Percentiles rank a stretch among this genome's conserved stretches.
Evolutionary conservation across 345 rosid genomes (phyloP).

Genomic region (Eutrema japonicum): DNA sequence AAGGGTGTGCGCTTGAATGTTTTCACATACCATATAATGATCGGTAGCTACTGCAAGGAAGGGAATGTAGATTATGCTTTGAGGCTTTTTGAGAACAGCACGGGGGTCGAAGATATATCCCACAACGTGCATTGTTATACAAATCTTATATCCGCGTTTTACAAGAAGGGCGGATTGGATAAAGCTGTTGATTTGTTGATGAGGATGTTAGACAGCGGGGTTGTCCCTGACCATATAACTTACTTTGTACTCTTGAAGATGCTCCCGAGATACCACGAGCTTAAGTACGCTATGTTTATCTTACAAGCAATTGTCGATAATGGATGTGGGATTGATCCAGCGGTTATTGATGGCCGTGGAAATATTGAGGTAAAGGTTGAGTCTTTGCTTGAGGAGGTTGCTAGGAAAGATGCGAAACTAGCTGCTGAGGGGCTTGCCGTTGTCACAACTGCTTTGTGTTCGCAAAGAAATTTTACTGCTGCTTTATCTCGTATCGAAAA

Average conservation of each 20-base stretch:
- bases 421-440: slow-evolving; percentile 58
- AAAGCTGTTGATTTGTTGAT: slow-evolving; percentile 54
- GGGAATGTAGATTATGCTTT: slow-evolving; percentile 60
- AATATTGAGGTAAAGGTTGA: slow-evolving; percentile 49
- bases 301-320: slow-evolving; percentile 54
- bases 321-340: slow-evolving; percentile 50
- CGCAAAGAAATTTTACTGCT: slow-evolving; percentile 44
- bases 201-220: slow-evolving; percentile 53
- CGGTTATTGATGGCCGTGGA: slow-evolving; percentile 29
- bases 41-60: slow-evolving; percentile 59
- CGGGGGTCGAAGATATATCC: slow-evolving; percentile 42
- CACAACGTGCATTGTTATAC: slow-evolving; percentile 61
- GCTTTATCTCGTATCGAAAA: slow-evolving; percentile 51
- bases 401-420: slow-evolving; percentile 45
- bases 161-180: slow-evolving; percentile 49
- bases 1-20: slow-evolving; percentile 47
- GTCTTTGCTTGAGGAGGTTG: slow-evolving; percentile 53
- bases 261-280: slow-evolving; percentile 54
- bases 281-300: slow-evolving; percentile 52
- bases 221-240: slow-evolving; percentile 67
- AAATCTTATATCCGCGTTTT: slow-evolving; percentile 55
- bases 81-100: slow-evolving; percentile 46
- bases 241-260: slow-evolving; percentile 61
- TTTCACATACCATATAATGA: slow-evolving; percentile 59
- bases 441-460: slow-evolving; percentile 60